Base-by-base conservation (phyloP, 2,329 filamentous ascomycete species). In the Exserohilum rostratum region DNA sequence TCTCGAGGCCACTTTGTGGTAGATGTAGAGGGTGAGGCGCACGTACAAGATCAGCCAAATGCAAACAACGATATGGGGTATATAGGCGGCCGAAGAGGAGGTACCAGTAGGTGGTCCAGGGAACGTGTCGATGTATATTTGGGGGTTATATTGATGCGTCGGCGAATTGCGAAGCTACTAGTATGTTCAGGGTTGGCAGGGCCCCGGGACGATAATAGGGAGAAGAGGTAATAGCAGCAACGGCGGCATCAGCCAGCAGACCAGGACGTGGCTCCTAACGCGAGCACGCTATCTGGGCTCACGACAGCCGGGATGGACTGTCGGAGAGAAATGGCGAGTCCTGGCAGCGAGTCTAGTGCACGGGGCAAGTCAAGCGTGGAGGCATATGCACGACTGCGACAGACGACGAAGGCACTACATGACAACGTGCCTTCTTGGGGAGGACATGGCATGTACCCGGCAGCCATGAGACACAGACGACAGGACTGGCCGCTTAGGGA, bases 211-310 rank as follows among this genome's bases (percentile, higher is more conserved):
- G 60, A 60, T 64, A 68, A 61, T 65, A 66, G 62, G 62, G 62
- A 55, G 59, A 60, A 53, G 53, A 59, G 55, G 58, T 47, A 53
- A 56, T 57, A 57, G 60, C 46, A 65, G 64, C 47, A 66, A 63
- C 55, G 56, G 58, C 65, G 65, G 65, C 60, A 70, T 68, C 64
- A 70, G 64, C 42, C 48, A 62, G 53, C 64, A 61, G 58, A 65
- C 69, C 68, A 68, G 54, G 58, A 60, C 63, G 65, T 64, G 62
- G 52, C 44, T 61, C 50, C 46, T 58, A 53, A 53, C 55, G 56
- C 50, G 56, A 57, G 44, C 44, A 62, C 62, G 62, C 65, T 70
- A 68, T 61, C 50, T 63, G 50, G 22, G 58, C 57, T 50, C 45
- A 47, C 47, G 40, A 45, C 52, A 45, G 46, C 45, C 56, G 47